Percentiles rank a stretch among this genome's conserved stretches.
Conservation (phyloP, 805 yeast genomes). For the Danielia reshetovae region DNA sequence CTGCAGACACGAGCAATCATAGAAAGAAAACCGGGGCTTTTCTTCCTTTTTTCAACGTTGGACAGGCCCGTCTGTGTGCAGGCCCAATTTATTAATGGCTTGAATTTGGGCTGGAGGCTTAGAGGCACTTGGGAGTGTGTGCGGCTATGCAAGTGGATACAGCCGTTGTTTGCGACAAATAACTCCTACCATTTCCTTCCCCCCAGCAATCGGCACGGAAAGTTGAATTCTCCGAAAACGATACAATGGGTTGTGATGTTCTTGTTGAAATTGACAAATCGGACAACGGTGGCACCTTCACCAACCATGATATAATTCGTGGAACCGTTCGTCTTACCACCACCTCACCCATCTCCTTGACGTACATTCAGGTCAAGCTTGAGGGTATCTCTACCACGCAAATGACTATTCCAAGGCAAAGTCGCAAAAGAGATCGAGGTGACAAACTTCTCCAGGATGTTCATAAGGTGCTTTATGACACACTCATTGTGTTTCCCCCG, state of each 20-base stretch:
- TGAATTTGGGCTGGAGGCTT: too few relatives aligned
- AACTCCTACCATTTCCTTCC: neutral
- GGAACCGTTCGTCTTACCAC: slow-evolving; percentile 41
- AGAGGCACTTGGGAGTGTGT: too few relatives aligned
- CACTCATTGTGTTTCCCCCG: slow-evolving; percentile 50
- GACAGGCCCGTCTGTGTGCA: too few relatives aligned
- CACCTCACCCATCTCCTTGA: slow-evolving; percentile 39
- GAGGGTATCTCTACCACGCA: slow-evolving; percentile 45
- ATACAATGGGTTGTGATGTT: slow-evolving; percentile 19
- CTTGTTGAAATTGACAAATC: slow-evolving; percentile 28
- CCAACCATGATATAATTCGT: slow-evolving; percentile 41
- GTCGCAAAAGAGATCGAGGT: slow-evolving; percentile 10
- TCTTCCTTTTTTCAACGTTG: too few relatives aligned
- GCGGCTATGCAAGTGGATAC: too few relatives aligned
- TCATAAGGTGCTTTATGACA: slow-evolving; percentile 49
- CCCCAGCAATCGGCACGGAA: too few relatives aligned
- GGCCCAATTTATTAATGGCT: too few relatives aligned
- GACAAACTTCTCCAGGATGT: slow-evolving; percentile 27
- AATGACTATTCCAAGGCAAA: slow-evolving; percentile 24
- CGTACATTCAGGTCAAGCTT: slow-evolving; percentile 48
- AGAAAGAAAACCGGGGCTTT: too few relatives aligned
- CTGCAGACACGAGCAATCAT: slow-evolving; percentile 12
- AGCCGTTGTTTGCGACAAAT: too few relatives aligned
- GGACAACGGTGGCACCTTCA: slow-evolving; percentile 35
- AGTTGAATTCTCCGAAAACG: too few relatives aligned